Percentiles rank a stretch among this genome's conserved stretches.
Evolutionary conservation across 2,329 filamentous ascomycete species (phyloP).

Genomic region (Neoscytalidium dimidiatum): DNA sequence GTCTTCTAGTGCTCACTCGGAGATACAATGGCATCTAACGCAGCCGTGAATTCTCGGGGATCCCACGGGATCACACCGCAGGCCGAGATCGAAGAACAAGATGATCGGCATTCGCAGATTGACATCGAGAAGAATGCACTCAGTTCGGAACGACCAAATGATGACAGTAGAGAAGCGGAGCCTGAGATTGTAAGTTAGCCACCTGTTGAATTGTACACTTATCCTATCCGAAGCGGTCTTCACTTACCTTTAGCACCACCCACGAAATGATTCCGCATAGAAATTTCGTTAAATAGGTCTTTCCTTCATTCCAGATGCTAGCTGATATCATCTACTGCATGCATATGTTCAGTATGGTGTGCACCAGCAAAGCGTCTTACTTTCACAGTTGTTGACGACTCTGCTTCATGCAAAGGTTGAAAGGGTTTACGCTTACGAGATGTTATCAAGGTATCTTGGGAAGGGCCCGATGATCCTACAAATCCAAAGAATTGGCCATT

Average conservation of each 20-base stretch:
- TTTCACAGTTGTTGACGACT: too few species aligned
- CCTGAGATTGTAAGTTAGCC: not conserved
- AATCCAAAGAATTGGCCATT: slow-evolving; percentile 30
- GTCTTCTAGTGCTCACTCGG: not conserved
- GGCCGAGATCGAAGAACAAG: too few species aligned
- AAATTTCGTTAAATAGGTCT: too few species aligned
- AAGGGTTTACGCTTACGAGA: not conserved
- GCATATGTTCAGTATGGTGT: too few species aligned
- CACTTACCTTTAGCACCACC: not conserved
- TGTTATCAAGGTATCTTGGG: slow-evolving; percentile 15
- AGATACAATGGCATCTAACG: not conserved
- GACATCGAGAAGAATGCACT: not conserved
- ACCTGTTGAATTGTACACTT: not conserved
- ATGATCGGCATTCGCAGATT: not conserved
- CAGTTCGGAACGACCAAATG: too few species aligned
- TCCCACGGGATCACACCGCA: not conserved
- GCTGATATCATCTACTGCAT: too few species aligned
- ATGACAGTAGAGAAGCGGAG: not conserved
- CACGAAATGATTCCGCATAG: not conserved
- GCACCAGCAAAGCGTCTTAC: too few species aligned
- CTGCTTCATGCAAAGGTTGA: not conserved
- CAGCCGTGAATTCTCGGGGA: not conserved
- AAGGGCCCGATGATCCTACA: slow-evolving; percentile 19
- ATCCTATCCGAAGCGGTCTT: not conserved
- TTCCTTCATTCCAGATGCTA: too few species aligned